Base-by-base conservation (phyloP, 164 flowering plant species). In the Amborella trichopoda region DNA sequence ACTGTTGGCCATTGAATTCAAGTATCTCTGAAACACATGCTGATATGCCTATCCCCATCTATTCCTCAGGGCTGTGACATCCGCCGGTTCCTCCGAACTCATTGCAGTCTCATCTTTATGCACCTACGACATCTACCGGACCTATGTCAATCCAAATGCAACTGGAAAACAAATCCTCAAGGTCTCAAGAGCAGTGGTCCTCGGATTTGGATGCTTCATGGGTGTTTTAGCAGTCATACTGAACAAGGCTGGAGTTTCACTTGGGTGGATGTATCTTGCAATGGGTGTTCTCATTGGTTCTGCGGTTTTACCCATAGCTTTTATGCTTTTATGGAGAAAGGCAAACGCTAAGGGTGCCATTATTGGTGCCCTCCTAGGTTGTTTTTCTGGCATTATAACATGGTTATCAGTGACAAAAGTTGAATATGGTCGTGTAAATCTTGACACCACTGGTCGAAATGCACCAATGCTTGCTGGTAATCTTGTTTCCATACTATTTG, bases 201-300 rank as follows among this genome's bases (percentile, higher is more conserved):
- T 90, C 4, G 67, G 59, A 16, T 90, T 90, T 36, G 97, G 97
- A 43, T 83, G 95, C 53, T 77, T 90, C 71, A 90, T 86, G 97
- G 97, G 98, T 25, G 54, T 81, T 18, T 57, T 90, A 28, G 95
- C 98, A 16, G 91, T 83, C 4, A 67, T 83, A 24, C 69, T 86
- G 27, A 90, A 90, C 80, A 81, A 77, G 54, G 98, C 83, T 1
- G 94, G 91, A 50, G 94, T 90, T 44, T 86, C 95, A 8, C 60
- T 86, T 1, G 91, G 95, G 12, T 90, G 98, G 98, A 90, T 86
- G 98, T 90, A 90, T 49, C 77, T 86, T 9, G 95, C 98, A 28
- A 83, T 68, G 94, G 98, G 98, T 51, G 91, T 90, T 10, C 43
- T 86, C 21, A 64, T 90, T 32, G 94, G 98, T 14, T 90, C 98